Base-by-base conservation (phyloP, 2,329 filamentous ascomycete species). In the Arthrocladium fulminans region DNA sequence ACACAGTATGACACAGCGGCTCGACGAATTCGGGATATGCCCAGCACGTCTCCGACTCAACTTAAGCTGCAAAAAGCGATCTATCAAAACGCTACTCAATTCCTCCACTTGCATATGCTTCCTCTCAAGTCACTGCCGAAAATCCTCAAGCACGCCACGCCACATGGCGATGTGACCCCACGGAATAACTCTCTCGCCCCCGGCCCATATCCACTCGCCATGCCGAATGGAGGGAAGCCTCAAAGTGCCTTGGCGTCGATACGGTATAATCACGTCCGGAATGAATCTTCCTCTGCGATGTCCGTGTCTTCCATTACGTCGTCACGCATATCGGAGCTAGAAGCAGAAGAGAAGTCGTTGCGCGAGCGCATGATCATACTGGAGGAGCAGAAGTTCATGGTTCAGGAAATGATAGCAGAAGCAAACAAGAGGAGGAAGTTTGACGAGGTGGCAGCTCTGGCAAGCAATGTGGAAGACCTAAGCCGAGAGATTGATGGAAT, bases 331-430 rank as follows among this genome's bases (percentile, higher is more conserved):
- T 83, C 79, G 0, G 79, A 78, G 2, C 69, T 94, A 3, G 88
- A 94, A 65, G 79, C 77, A 0, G 88, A 95, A 62, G 88, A 95
- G 64, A 90, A 87, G 62, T 79, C 86, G 17, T 69, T 94, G 1
- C 78, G 84, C 13, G 88, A 95, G 60, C 74, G 81, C 3, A 70
- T 95, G 10, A 84, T 92, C 24, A 83, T 96, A 5, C 73, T 96
- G 1, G 88, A 95, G 64, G 89, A 96, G 67, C 89, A 96, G 64
- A 84, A 82, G 54, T 94, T 94, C 66, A 80, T 95, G 67, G 88
- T 96, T 0, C 80, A 82, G 30, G 81, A 86, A 57, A 94, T 94
- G 88, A 79, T 94, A 38, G 79, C 78, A 6, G 79, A 83, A 51
- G 87, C 88, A 0, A 83, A 83, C 41, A 83, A 81, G 35, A 79